Conservation (phyloP, 305 asterid genomes). For the Solanum aculeatissimum region DNA sequence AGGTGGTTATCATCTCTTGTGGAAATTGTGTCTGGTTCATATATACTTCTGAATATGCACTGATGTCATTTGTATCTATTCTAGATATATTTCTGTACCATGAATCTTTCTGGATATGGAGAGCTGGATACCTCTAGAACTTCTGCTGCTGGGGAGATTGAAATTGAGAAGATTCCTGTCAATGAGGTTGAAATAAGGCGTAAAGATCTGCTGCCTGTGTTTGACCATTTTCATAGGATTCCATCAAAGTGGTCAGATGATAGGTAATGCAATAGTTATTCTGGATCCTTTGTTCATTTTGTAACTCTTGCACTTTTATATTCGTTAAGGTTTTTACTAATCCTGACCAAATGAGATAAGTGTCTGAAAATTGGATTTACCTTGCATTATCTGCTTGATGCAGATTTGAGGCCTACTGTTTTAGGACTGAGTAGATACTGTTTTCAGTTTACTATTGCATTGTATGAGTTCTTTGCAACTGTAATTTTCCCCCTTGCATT, state of each 20-base stretch:
- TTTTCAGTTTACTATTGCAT: background rate
- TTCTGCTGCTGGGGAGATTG: conserved; percentile 51
- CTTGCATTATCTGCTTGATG: background rate
- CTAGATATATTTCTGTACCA: conserved; percentile 65
- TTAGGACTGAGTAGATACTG: background rate
- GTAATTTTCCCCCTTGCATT: background rate
- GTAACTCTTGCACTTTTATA: background rate
- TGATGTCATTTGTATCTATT: conserved; percentile 6
- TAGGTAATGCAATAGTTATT: conserved; percentile 11
- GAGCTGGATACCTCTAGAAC: conserved; percentile 17
- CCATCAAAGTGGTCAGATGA: conserved; percentile 21
- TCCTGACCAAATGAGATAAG: background rate
- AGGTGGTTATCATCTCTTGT: background rate
- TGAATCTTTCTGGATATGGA: conserved; percentile 34
- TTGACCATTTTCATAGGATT: conserved; percentile 53
- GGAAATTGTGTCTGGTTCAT: background rate
- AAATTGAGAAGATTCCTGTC: conserved; percentile 60
- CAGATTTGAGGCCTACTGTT: background rate
- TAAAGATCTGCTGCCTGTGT: conserved; percentile 73
- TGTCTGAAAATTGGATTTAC: background rate
- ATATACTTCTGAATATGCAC: background rate
- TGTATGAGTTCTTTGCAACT: background rate
- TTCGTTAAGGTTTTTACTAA: background rate
- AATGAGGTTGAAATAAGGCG: conserved; percentile 71
- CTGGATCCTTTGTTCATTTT: background rate